Conservation (phyloP, 768 basidiomycete genomes). For the Tylopilus vinaceipallidus region DNA sequence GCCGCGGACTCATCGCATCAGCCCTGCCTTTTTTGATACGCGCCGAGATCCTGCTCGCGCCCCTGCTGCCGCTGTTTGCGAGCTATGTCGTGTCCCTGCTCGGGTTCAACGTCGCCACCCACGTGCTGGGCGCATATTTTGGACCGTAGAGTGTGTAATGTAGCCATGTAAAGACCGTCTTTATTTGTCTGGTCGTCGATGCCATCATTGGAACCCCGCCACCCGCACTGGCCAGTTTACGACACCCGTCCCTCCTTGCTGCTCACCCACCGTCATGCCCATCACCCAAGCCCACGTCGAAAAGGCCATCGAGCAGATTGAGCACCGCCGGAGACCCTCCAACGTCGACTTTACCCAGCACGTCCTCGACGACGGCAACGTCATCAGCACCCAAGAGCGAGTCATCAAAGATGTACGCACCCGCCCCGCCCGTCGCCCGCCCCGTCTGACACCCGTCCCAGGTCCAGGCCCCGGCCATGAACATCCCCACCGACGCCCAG, state of each 20-base stretch:
- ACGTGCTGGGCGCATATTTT: conserved; percentile 82
- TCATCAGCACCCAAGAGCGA: conserved; percentile 90
- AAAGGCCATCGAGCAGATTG: conserved; percentile 36
- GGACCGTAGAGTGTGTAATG: conserved; percentile 34
- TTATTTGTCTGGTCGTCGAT: conserved; percentile 7
- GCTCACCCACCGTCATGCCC: conserved; percentile 22
- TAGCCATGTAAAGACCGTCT: conserved; percentile 8
- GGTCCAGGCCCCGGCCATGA: conserved; percentile 98
- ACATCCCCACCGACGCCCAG: conserved; percentile 86
- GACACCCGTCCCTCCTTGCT: not conserved
- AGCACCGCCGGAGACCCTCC: conserved; percentile 47
- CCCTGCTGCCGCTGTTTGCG: conserved; percentile 81
- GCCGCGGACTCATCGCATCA: conserved; percentile 23
- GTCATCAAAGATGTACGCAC: conserved; percentile 88
- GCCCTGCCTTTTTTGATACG: conserved; percentile 95
- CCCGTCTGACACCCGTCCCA: conserved; percentile 30
- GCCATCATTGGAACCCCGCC: conserved; percentile 31
- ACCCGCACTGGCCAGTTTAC: conserved; percentile 15
- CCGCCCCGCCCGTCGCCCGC: not conserved
- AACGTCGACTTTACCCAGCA: conserved; percentile 91
- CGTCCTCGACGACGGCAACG: conserved; percentile 86
- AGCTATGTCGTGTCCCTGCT: conserved; percentile 84
- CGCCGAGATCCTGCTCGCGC: conserved; percentile 86
- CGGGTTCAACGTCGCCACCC: conserved; percentile 87
- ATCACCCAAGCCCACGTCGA: conserved; percentile 36